Base-by-base conservation (phyloP, 2,329 filamentous ascomycete species). In the Cryphonectria nitschkei region DNA sequence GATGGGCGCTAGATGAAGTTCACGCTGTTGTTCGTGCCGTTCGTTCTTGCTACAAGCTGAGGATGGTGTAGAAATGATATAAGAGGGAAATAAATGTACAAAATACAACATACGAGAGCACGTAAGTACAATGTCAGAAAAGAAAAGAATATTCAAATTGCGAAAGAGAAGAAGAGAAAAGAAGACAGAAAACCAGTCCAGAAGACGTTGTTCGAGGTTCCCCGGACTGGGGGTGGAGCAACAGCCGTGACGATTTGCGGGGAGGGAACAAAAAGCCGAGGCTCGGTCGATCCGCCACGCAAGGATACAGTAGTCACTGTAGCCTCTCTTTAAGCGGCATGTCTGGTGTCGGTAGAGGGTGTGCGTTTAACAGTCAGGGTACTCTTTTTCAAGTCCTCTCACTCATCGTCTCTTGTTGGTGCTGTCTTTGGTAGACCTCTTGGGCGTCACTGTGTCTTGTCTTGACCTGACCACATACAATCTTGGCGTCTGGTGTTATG, bases 211-310 rank as follows among this genome's bases (percentile, higher is more conserved):
- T 50, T 13, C 22, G 2, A 67, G 50, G 41, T 43, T 43, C 68
- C 70, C 68, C 64, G 56, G 64, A 61, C n/a, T 26, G 37, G 34
- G 22, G 43, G 67, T 56, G 61, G 60, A 63, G 60, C 34, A 64
- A 29, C 43, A 22, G 62, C 52, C 50, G 8, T 72, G 39, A 65
- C 64, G 46, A 46, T 67, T 67, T 72, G 70, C 68, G 70, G 70
- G 70, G 70, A 7, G 19, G 58, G 14, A 37, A 70, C 63, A 63
- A 60, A 14, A 46, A 56, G 65, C 70, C 70, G 70, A 72, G 70
- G 70, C 60, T 72, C 70, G 68, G 70, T 65, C 70, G 52, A 50
- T 52, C 41, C 29, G 61, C 61, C 13, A 39, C 39, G n/a, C 26
- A 41, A 29, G 60, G 60, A 32, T 32, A 16, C 3, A n/a, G 50